Base-by-base conservation (phyloP, 176 grass and related monocot species). In the Oryza meyeriana region DNA sequence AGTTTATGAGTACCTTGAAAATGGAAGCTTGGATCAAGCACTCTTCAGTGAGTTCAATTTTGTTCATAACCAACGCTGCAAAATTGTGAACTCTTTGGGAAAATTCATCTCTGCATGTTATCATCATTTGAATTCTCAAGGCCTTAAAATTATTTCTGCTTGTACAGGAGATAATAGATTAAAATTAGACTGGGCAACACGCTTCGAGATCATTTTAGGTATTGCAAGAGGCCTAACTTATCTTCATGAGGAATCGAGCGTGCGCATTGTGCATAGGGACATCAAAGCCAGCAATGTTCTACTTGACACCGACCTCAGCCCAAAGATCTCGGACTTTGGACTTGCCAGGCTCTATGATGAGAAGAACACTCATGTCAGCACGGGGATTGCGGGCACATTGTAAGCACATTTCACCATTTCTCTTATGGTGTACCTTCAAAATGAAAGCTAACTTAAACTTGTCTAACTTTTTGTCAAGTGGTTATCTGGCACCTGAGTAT, bases 311-410 rank as follows among this genome's bases (percentile, higher is more conserved):
- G 64, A 94, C 30, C 82, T 88, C 47, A 86, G 26, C 69, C 92
- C 92, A 52, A 91, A 94, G 70, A 84, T 91, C 72, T 94, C 92
- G 10, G 92, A 91, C 72, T 94, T 91, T 62, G 92, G 92, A 20
- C 82, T 91, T 1, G 92, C 89, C 6, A 91, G 78, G 80, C 92
- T 89, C 58, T 94, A 89, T 63, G 73, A 94, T 61, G 80, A 94
- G 38, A 85, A 74, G 28, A 91, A 72, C 50, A 79, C 89, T 12
- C 86, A 89, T 80, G 83, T 94, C 12, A 89, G 73, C 73, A 90
- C 89, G 4, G 75, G 55, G 79, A 74, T 91, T 9, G 92, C 89
- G 0, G 89, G 92, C 31, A 94, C 92, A 55, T 70, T 91, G 92
- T 94, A 89, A 91, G 92, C 20, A 33, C 40, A 33, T 61, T 58